phyloP scores from a whole-genome alignment of 2,329 filamentous ascomycete genomes.

The Aspergillus sp. region DNA sequence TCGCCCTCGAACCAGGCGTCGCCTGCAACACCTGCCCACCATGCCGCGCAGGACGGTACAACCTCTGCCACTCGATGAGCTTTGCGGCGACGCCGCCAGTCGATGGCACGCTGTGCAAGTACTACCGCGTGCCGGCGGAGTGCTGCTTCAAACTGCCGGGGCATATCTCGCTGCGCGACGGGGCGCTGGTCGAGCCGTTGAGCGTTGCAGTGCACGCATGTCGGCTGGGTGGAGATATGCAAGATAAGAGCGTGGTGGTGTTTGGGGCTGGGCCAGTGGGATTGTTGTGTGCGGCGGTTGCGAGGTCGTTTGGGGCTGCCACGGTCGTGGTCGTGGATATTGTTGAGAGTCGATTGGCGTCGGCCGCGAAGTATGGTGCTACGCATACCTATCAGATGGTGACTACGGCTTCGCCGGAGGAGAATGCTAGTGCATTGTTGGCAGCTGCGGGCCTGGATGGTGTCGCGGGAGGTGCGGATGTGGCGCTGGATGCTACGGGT shows the following conservation, averaged over 20 bases:
- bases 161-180: slow-evolving; percentile 58
- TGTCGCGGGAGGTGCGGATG: slow-evolving; percentile 67
- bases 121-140: slow-evolving; percentile 70
- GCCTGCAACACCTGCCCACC: slow-evolving; percentile 61
- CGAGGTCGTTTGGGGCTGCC: slow-evolving; percentile 66
- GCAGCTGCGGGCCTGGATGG: slow-evolving; percentile 49
- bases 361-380: slow-evolving; percentile 59
- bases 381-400: slow-evolving; percentile 46
- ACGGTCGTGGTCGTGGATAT: slow-evolving; percentile 78
- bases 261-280: slow-evolving; percentile 82
- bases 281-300: slow-evolving; percentile 73
- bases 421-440: slow-evolving; percentile 62
- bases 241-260: slow-evolving; percentile 68
- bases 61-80: slow-evolving; percentile 73
- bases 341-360: slow-evolving; percentile 52
- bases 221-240: slow-evolving; percentile 59
- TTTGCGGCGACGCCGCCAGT: slow-evolving; percentile 86
- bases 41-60: slow-evolving; percentile 74
- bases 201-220: slow-evolving; percentile 75
- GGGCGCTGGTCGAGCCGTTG: slow-evolving; percentile 77
- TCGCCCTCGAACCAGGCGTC: slow-evolving; percentile 65
- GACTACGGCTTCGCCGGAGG: slow-evolving; percentile 51
- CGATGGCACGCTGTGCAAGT: slow-evolving; percentile 76
- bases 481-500: slow-evolving; percentile 67
- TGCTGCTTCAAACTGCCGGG: slow-evolving; percentile 78